Evolutionary conservation across 208 protist genomes (phyloP).

Genomic region (Porcisia hertigi): DNA sequence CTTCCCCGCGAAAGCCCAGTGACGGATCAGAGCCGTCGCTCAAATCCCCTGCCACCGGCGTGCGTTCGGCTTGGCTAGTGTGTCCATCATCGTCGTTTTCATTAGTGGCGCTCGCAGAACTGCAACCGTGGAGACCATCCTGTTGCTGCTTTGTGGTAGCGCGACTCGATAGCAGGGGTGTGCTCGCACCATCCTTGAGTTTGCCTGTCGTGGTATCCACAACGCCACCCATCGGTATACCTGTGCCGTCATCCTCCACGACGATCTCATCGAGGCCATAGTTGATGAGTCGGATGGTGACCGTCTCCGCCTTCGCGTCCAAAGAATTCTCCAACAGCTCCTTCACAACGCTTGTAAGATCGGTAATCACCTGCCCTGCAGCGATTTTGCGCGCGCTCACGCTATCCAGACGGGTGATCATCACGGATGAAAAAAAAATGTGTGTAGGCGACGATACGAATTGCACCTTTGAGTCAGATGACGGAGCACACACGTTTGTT

Average conservation of each 20-base stretch:
- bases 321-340: constrained; percentile 89
- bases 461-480: neutral
- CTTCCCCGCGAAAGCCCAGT: constrained; percentile 97
- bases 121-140: neutral
- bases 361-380: constrained; percentile 85
- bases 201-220: constrained; percentile 30
- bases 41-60: constrained; percentile 2
- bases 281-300: constrained; percentile 65
- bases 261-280: constrained; percentile 73
- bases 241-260: constrained; percentile 85
- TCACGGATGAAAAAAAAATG: neutral
- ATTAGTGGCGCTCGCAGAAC: neutral
- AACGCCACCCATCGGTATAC: constrained; percentile 55
- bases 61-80: neutral
- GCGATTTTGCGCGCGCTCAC: constrained; percentile 75
- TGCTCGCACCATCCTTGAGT: constrained; percentile 32
- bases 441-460: neutral
- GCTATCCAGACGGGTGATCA: constrained; percentile 79
- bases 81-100: constrained; percentile 3
- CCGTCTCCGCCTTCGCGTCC: constrained; percentile 62
- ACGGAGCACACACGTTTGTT: neutral
- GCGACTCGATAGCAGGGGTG: constrained; percentile 63
- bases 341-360: constrained; percentile 83
- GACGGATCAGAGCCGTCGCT: constrained; percentile 29
- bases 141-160: constrained; percentile 63